Base-by-base conservation (phyloP, 2,329 filamentous ascomycete species). In the Dothidotthia symphoricarpi region DNA sequence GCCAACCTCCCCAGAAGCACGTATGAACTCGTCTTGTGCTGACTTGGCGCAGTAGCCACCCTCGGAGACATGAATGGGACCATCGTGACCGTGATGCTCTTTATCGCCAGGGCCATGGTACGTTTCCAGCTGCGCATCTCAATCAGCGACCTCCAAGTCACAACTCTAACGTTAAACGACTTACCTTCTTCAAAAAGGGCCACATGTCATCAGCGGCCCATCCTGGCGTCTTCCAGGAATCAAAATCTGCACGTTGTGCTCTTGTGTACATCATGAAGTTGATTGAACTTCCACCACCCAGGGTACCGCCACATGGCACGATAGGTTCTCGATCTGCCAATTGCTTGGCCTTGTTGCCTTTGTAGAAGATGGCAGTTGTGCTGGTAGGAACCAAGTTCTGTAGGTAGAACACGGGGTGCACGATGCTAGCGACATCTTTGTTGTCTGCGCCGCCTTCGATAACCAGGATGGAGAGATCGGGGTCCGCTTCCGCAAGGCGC, bases 231-330 rank as follows among this genome's bases (percentile, higher is more conserved):
- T 75, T 69, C 75, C 76, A 80, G 6, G 69, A 68, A 47, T 80
- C 74, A 36, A 71, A 76, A 51, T 77, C 74, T 5, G 61, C 62
- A 6, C 67, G 59, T 47, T 75, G 69, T 10, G 68, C 69, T 17
- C 71, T 59, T 2, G 69, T 70, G 47, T 74, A 74, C 60, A 61
- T 60, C 64, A 69, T 65, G 46, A 63, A 62, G 39, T 69, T 69
- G 39, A 69, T 69, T 1, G 63, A 65, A 15, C 57, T 63, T 6
- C 81, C 80, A 6, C 83, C 83, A 13, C 83, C 83, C 0, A 86
- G 69, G 0, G 78, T 74, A 16, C 73, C 71, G 34, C 70, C 71
- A 10, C 54, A 64, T 9, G 68, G 67, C 6, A 73, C 67, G 15
- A 72, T 64, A 2, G 63, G 65, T 38, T 69, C 68, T n/a, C 75